Base-by-base conservation (phyloP, 108 stramenopile species). In the Nitzschia sp. region DNA sequence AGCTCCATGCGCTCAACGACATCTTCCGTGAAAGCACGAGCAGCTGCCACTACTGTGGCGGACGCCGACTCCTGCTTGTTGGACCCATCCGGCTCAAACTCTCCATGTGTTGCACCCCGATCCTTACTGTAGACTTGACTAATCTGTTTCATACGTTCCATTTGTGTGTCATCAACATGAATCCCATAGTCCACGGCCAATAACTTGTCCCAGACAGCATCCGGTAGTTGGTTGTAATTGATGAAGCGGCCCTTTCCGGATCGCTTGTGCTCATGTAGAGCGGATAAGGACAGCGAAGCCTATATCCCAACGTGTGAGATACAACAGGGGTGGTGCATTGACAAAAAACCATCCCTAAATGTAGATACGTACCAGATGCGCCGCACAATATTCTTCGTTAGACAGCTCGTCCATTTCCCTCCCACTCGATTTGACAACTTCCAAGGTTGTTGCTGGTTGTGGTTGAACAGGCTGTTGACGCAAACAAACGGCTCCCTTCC, bases 321-420 rank as follows among this genome's bases (percentile, higher is more conserved):
- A 69, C 37, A 38, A 56, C 7, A 19, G 22, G 2, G 34, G 22
- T 59, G n/a, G 10, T 25, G 19, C 56, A 68, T 38, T 54, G 41
- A 57, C 10, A 57, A 34, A 2, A 34, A 5, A 34, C 29, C 29
- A 34, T 5, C 29, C 29, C 29, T 1, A 34, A 1, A 34, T 34
- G 29, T 34, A 5, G 29, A 34, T 34, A 63, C 70, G 25, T 65
- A 61, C 78, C 53, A 92, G 77, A 71, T 92, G 88, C 10, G 85
- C 85, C 19, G 91, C 91, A 70, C 91, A 92, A 63, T 85, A 92
- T 71, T 92, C 88, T 58, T 79, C 75, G 17, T 57, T 72, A 8
- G 82, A 71, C 54, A 91, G 68, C 10, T 71, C 57, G 10, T 50
- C 53, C 0, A 70, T 19, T 10, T 55, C 42, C 53, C 40, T 22